Percentiles rank a stretch among this genome's conserved stretches.
Conservation (phyloP, 179 eudicot species). For the Corrigiola litoralis region DNA sequence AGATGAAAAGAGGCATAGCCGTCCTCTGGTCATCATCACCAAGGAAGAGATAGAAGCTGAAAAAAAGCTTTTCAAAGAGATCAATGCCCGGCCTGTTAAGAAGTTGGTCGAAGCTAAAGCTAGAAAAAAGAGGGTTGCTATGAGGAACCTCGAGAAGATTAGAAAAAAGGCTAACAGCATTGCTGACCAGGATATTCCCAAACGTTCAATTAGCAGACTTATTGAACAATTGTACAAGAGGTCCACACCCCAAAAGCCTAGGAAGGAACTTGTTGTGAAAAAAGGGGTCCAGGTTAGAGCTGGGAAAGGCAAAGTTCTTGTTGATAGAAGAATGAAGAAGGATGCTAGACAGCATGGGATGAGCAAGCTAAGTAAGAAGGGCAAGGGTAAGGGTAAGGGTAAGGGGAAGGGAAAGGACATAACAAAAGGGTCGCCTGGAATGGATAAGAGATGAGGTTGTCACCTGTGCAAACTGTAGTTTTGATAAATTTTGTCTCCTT, state of each 20-base stretch:
- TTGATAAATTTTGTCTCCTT: too few species aligned
- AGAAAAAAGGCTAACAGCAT: slow-evolving; percentile 90
- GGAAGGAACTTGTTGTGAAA: slow-evolving; percentile 91
- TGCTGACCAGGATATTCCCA: slow-evolving; percentile 78
- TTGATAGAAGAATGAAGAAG: slow-evolving; percentile 81
- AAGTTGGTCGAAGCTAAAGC: slow-evolving; percentile 91
- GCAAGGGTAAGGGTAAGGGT: slow-evolving; percentile 22
- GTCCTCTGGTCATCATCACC: slow-evolving; percentile 56
- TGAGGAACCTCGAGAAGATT: slow-evolving; percentile 72
- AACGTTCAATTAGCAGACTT: slow-evolving; percentile 80
- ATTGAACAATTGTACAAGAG: slow-evolving; percentile 75
- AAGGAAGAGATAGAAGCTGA: slow-evolving; percentile 78
- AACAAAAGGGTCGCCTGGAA: not conserved
- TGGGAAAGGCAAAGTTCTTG: slow-evolving; percentile 83
- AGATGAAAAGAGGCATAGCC: slow-evolving; percentile 54
- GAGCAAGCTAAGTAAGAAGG: slow-evolving; percentile 44
- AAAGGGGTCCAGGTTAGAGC: slow-evolving; percentile 81
- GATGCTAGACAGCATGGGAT: slow-evolving; percentile 54
- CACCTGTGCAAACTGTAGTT: not conserved
- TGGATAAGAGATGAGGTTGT: slow-evolving; percentile 1
- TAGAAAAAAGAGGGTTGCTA: slow-evolving; percentile 68
- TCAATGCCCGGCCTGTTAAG: slow-evolving; percentile 81
- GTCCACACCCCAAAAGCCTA: slow-evolving; percentile 59
- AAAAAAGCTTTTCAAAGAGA: slow-evolving; percentile 67
- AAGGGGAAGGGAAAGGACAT: slow-evolving; percentile 16